phyloP scores from a whole-genome alignment of 2,329 filamentous ascomycete species.

The Lachnum nothofagi region DNA sequence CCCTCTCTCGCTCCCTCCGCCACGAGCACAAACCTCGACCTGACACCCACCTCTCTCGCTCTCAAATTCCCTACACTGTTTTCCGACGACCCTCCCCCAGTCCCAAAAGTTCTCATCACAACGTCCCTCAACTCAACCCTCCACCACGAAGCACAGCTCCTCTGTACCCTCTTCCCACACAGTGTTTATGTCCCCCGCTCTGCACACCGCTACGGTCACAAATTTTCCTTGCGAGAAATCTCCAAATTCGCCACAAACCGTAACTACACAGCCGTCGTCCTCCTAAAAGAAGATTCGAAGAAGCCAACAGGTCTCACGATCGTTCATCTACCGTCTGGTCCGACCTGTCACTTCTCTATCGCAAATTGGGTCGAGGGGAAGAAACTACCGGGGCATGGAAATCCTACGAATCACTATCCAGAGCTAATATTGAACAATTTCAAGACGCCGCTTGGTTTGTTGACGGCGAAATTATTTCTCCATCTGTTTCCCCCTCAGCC shows the following conservation, averaged over 20 bases:
- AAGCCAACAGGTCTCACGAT: conserved; percentile 75
- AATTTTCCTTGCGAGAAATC: conserved; percentile 90
- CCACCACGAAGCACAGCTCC: conserved; percentile 72
- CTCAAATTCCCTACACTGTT: conserved; percentile 61
- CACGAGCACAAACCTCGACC: conserved; percentile 58
- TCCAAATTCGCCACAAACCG: conserved; percentile 76
- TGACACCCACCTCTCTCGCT: conserved; percentile 55
- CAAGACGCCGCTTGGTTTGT: conserved; percentile 81
- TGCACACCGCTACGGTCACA: conserved; percentile 76
- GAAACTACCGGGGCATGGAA: conserved; percentile 81
- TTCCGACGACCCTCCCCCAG: conserved; percentile 51
- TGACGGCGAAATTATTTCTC: conserved; percentile 81
- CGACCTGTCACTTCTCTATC: conserved; percentile 88
- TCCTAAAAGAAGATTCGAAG: conserved; percentile 87
- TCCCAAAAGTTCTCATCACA: conserved; percentile 85
- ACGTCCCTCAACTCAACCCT: conserved; percentile 85
- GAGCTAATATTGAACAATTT: conserved; percentile 93
- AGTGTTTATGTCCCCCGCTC: conserved; percentile 79
- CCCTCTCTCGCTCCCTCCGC: conserved; percentile 52
- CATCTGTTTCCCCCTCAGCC: conserved; percentile 74
- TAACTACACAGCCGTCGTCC: conserved; percentile 75
- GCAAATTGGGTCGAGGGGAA: conserved; percentile 87
- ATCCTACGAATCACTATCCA: conserved; percentile 82
- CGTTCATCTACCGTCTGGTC: conserved; percentile 75
- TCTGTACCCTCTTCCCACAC: conserved; percentile 77